Evolutionary conservation across 306 rosid genomes (phyloP), one percentile per base, ranked within the genome.

Genomic region (Prunus davidiana): DNA sequence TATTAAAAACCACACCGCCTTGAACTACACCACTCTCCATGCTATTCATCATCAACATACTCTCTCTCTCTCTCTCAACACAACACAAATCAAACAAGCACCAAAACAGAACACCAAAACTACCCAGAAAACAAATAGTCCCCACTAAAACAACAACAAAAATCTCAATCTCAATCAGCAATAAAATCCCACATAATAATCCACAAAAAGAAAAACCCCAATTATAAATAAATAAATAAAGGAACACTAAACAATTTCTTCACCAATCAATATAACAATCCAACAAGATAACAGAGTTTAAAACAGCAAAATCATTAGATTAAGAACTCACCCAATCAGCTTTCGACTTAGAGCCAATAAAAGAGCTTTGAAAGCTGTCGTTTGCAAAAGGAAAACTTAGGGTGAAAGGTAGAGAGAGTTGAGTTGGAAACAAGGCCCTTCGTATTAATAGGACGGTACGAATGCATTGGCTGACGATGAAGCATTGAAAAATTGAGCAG

Each of bases 391-490:
- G 75, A 66, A 79, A 10, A 43, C 63, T 71, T 52, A 55, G 15
- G 56, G 56, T 67, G 78, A 51, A 27, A 57, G 34, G 15, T 24
- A 63, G 10, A 69, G 20, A 5, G 46, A 71, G 75, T 27, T 8
- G 45, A 27, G 49, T n/a, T 2, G 16, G 28, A 18, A 22, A 55
- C 65, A 82, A 79, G 74, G 55, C 68, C 73, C 68, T 69, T 78
- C 71, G 69, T 47, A 62, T 64, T 20, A 70, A 63, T 71, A 50
- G 76, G 16, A 8, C 8, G 19, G 16, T 73, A 64, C 24, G 28
- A 77, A 82, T 50, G 88, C 73, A 49, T 67, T 54, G 64, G 87
- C 84, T 78, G 91, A 86, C 50, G 82, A 82, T 2, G 84, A 78
- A 77, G 88, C 82, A 78, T 67, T 78, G 82, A 83, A 63, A 78